Base-by-base conservation (phyloP, 768 basidiomycete genomes). In the Leccinum pellstonianum region DNA sequence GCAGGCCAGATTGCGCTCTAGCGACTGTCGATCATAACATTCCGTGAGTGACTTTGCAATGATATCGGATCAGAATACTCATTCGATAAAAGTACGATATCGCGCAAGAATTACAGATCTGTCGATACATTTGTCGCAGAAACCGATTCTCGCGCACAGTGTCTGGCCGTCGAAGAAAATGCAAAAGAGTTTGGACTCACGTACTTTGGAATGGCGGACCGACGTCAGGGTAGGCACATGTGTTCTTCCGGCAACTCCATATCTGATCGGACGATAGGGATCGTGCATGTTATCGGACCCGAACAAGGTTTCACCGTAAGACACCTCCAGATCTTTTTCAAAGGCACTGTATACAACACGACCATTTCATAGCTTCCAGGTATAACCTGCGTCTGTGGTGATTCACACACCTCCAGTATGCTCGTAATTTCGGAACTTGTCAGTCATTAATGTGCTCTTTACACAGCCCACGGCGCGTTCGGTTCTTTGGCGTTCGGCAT, bases 401-500 rank as follows among this genome's bases (percentile, higher is more conserved):
- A 95, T 76, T 95, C 93, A 4, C 93, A 95, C 77, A 95, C 93
- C 25, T 92, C 92, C 41, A 95, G 90, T 91, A 70, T 66, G 87
- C 77, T 47, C 55, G 4, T 55, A 31, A 49, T 47, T 31, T 60
- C 15, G 38, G 7, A 29, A 14, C 17, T 33, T 46, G 21, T 21
- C 21, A 21, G 21, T 21, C 21, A 21, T 21, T 21, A 21, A 69
- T 31, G 9, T 7, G n/a, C 35, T 25, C 17, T 53, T 55, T 50
- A 21, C 52, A 43, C 38, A 91, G 90, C 93, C 11, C 93, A 95
- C 70, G 93, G 93, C 54, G 93, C 93, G 2, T 95, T 95, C 69
- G 93, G 93, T 51, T 93, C 93, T 51, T 82, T 95, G 62, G 93
- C 93, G 0, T 95, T 95, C 67, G 93, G 93, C 61, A 95, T 95